Evolutionary conservation across 352 stramenopile genomes (phyloP).

Genomic region (Phytophthora crassamura): DNA sequence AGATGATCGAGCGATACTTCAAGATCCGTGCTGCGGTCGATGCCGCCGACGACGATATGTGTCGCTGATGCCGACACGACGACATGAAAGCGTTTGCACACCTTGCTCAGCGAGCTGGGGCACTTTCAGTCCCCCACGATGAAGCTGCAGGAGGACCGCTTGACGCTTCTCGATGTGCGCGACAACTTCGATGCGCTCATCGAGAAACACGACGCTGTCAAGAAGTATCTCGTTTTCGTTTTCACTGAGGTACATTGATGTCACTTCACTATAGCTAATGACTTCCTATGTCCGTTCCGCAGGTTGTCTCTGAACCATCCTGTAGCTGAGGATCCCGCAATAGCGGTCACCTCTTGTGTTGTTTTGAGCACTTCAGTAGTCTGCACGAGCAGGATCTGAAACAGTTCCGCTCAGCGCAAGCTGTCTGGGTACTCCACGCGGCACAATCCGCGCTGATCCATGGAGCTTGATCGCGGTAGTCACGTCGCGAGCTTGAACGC

Average conservation of each 20-base stretch:
- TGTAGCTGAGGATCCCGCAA: neutral
- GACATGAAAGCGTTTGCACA: no score
- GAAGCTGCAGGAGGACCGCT: no score
- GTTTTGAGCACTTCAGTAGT: neutral
- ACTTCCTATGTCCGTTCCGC: neutral
- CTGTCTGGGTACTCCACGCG: neutral
- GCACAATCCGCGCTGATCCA: neutral
- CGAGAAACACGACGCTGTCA: no score
- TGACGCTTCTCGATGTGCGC: no score
- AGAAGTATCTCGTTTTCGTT: no score
- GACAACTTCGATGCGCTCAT: no score
- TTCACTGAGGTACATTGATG: slow-evolving; percentile 5
- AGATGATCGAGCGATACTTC: no score
- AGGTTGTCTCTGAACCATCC: neutral
- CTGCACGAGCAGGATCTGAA: neutral
- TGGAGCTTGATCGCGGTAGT: slow-evolving; percentile 1
- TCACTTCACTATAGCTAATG: neutral
- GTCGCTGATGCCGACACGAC: no score
- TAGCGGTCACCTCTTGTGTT: neutral
- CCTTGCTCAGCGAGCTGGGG: no score
- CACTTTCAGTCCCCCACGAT: no score
- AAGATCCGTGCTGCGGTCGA: no score
- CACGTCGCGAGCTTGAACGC: neutral
- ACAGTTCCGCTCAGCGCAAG: neutral
- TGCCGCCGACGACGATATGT: no score